phyloP scores from a whole-genome alignment of 768 basidiomycete species.

The Dioszegia crocea region DNA sequence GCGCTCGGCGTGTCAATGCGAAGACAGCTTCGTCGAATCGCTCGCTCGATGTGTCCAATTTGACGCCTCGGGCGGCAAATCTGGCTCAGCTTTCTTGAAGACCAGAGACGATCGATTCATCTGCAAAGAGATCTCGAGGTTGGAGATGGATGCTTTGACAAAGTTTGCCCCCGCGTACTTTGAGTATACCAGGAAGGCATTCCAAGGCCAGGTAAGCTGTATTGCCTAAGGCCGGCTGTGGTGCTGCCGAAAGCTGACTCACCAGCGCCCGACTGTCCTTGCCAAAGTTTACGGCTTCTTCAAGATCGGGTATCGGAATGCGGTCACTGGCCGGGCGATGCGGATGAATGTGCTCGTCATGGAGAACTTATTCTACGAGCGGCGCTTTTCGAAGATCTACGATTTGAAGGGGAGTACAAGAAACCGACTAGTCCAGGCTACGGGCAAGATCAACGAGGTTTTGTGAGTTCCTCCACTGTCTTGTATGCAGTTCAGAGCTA shows the following conservation, averaged over 20 bases:
- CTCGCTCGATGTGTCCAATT: conserved; percentile 91
- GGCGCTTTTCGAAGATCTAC: conserved; percentile 89
- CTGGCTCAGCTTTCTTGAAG: conserved; percentile 93
- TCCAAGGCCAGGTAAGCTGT: conserved; percentile 61
- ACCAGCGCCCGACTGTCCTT: conserved; percentile 72
- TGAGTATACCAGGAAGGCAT: conserved; percentile 94
- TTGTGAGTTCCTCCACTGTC: conserved; percentile 50
- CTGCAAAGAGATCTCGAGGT: conserved; percentile 86
- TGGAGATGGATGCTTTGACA: conserved; percentile 91
- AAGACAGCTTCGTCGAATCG: conserved; percentile 88
- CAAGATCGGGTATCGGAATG: conserved; percentile 83
- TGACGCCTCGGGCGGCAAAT: conserved; percentile 93
- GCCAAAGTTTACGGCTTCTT: conserved; percentile 97
- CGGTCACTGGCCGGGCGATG: conserved; percentile 72
- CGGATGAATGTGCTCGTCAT: conserved; percentile 95
- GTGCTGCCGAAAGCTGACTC: conserved; percentile 51
- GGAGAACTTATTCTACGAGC: conserved; percentile 87
- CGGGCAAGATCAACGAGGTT: conserved; percentile 86
- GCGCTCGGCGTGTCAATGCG: conserved; percentile 86
- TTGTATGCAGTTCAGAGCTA: background rate
- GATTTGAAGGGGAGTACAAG: conserved; percentile 95
- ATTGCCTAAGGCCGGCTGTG: conserved; percentile 51
- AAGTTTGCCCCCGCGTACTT: conserved; percentile 97
- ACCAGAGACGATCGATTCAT: conserved; percentile 97
- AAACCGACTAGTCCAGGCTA: conserved; percentile 86